A percentile compares a stretch with the other conserved stretches of the same genome.
These are phyloP conservation scores for Pascua sp. DNA, from an alignment of 1,284 basidiomycete species.

Conservation along the genomic window DNA sequence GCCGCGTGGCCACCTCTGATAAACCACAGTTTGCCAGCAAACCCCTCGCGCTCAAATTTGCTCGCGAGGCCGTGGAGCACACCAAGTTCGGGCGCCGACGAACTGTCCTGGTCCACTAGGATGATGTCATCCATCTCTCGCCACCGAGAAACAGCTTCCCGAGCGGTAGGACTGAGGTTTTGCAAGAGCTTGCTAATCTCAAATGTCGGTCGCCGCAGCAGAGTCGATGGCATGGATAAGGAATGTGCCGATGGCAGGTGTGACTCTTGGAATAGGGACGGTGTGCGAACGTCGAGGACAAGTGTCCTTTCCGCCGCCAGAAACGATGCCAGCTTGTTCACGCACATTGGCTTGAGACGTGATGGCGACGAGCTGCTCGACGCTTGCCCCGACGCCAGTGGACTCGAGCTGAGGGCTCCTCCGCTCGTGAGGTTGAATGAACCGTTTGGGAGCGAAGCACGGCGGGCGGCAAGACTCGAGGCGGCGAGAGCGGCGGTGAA, in stretches of 20 bases:
- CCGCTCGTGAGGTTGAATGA: too few relatives aligned
- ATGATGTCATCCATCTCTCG: slow-evolving; percentile 63
- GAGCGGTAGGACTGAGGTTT: slow-evolving; percentile 65
- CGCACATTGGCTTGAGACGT: slow-evolving; percentile 24
- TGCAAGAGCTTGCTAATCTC: slow-evolving; percentile 67
- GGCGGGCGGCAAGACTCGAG: not conserved
- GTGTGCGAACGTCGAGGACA: slow-evolving; percentile 83
- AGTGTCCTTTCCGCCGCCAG: slow-evolving; percentile 44
- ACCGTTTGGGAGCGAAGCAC: too few relatives aligned
- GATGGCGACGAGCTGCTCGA: not conserved
- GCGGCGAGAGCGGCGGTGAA: not conserved
- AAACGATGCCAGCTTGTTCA: slow-evolving; percentile 16
- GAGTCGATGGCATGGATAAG: slow-evolving; percentile 86
- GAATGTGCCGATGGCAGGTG: slow-evolving; percentile 73
- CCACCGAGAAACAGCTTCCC: slow-evolving; percentile 55
- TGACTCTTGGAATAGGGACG: slow-evolving; percentile 64
- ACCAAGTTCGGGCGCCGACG: slow-evolving; percentile 59
- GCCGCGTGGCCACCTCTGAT: slow-evolving; percentile 73
- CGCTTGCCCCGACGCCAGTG: not conserved
- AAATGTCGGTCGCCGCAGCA: slow-evolving; percentile 83
- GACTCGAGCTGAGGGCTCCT: not conserved
- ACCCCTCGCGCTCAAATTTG: slow-evolving; percentile 75
- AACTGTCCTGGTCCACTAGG: slow-evolving; percentile 76
- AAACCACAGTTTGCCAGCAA: slow-evolving; percentile 64
- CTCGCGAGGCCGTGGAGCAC: slow-evolving; percentile 74